Evolutionary conservation across 169 alveolate species (phyloP), one percentile per base, ranked within the genome.

Genomic region (Cyclospora cayetanensis): DNA sequence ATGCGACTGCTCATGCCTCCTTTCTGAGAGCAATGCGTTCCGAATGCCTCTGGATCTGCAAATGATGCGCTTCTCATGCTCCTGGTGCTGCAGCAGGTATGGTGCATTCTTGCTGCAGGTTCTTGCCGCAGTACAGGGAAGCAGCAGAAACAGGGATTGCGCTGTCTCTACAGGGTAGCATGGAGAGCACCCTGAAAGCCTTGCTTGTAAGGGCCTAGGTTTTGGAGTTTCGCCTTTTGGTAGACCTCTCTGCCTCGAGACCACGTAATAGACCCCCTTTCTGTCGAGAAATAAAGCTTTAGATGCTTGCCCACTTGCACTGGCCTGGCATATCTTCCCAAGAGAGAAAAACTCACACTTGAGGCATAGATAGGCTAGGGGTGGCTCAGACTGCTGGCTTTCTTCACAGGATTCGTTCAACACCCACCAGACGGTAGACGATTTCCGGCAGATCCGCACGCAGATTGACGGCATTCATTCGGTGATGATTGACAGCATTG

Each of bases 401-500:
- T 35, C 66, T 27, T 20, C 20, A 34, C 86, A 86, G 92, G 92
- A 86, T 18, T 66, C 84, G 65, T 86, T 68, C 63, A 86, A 86
- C 77, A n/a, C 50, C 60, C 80, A 68, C 86, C 92, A 66, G 29
- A 72, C 63, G 11, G 84, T 74, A 29, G 92, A 50, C 42, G 86
- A 37, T 37, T 65, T 86, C 85, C 42, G 92, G 25, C 84, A 74
- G 25, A 34, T 86, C 29, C 86, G 92, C 63, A 68, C 82, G n/a
- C 92, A 86, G 86, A 66, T 86, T 25, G 92, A 86, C 86, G 92
- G 92, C 43, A 66, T 86, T 43, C 92, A 86, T 22, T 25, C 60
- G 2, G 92, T 70, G 53, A 72, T 86, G 60, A 86, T 86, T 9
- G 92, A 86, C 77, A 86, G 82, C 76, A 86, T 86, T 25, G 92